Evolutionary conservation across 2,329 filamentous ascomycete genomes (phyloP), one percentile per base, ranked within the genome.

Genomic region (Magnaporthiopsis incrustans): DNA sequence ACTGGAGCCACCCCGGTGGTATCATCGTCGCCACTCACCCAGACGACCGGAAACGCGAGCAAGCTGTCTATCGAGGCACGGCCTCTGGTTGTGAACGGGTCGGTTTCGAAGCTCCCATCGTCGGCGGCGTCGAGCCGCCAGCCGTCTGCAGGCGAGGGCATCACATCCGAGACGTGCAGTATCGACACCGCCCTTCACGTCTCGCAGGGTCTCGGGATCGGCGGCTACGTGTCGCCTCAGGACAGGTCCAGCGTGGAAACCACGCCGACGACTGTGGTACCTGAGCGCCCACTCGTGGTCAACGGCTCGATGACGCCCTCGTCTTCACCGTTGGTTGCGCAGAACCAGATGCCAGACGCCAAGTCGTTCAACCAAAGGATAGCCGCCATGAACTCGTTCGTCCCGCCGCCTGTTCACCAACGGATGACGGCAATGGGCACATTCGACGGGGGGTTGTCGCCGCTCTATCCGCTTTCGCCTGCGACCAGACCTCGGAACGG

Each of bases 251-350:
- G 15, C 38, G 30, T 22, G 30, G 60, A 44, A 62, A 32, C 26
- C 30, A 62, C 33, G 33, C 44, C 30, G 14, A 26, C 60, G 2
- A 33, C 59, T 38, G 33, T n/a, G 50, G 67, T 69, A 26, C 71
- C 77, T 10, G 77, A 81, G 14, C 73, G 76, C 26, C 83, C 84
- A 0, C 71, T 85, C 2, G 79, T 86, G 12, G 83, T 85, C 3
- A 82, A 83, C 63, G 81, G 81, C 4, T 81, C 80, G 2, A 66
- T 64, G 12, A 57, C 61, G 6, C 61, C 61, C 2, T 66, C 69
- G 27, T 65, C 67, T 1, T 66, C 70, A n/a, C 60, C 60, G 26
- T 10, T 56, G 22, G 25, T 50, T 25, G 56, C 57, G 25, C 57
- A n/a, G 4, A 35, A 25, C 26, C n/a, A 35, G 35, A 8, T 35